These are phyloP conservation scores for Thyridium curvatum DNA, from an alignment of 2,329 filamentous ascomycete genomes.

Conservation along the genomic window DNA sequence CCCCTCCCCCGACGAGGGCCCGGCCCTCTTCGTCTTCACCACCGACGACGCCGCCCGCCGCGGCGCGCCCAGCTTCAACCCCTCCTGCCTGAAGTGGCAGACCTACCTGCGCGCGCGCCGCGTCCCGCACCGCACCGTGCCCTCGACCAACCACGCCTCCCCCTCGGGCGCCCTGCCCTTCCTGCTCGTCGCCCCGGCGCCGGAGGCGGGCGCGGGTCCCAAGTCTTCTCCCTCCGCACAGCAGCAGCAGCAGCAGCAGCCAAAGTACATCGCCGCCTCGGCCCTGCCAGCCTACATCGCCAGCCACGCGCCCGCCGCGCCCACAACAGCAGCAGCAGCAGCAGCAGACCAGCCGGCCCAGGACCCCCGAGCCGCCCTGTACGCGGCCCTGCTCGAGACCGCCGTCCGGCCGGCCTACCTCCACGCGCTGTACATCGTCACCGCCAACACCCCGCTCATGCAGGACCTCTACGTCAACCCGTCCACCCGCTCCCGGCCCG, in stretches of 20 bases:
- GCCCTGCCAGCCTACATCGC: constrained; percentile 14
- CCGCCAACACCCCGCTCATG: constrained; percentile 62
- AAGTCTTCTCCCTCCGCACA: neutral
- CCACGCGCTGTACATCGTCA: constrained; percentile 73
- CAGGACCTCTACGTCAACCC: constrained; percentile 64
- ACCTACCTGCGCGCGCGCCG: constrained; percentile 75
- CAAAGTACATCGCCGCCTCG: constrained; percentile 14
- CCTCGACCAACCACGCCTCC: constrained; percentile 90
- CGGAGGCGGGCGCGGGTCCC: too few species aligned
- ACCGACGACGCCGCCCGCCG: constrained; percentile 52
- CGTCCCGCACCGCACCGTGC: constrained; percentile 57
- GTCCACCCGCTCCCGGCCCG: constrained; percentile 51
- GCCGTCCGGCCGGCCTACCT: constrained; percentile 84
- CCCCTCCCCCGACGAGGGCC: constrained; percentile 14
- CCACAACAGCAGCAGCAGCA: neutral
- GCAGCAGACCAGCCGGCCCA: neutral
- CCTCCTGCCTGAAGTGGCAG: constrained; percentile 94
- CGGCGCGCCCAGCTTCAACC: constrained; percentile 77
- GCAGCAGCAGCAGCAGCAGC: constrained; percentile 9
- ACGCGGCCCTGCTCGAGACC: constrained; percentile 70
- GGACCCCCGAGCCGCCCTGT: constrained; percentile 59
- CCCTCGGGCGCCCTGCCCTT: constrained; percentile 86
- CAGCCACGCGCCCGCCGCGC: constrained; percentile 1
- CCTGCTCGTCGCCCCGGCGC: constrained; percentile 53
- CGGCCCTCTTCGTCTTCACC: constrained; percentile 72